A percentile compares a stretch with the other conserved stretches of the same genome.
Conservation (phyloP, 306 rosid genomes). For the Mucuna pruriens region DNA sequence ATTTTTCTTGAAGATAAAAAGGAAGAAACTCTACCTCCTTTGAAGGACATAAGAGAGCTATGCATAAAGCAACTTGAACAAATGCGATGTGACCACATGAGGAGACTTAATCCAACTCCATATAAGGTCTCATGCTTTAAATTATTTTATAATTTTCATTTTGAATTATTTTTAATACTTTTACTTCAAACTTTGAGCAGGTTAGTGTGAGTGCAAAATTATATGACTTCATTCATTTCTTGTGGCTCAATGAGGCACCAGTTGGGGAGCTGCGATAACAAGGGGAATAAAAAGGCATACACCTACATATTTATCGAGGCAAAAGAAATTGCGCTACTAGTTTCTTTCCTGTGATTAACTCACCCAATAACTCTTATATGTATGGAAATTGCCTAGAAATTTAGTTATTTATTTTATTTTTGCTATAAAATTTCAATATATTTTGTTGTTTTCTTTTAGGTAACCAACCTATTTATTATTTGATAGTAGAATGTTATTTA, state of each 20-base stretch:
- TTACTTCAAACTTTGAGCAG: slow-evolving; percentile 45
- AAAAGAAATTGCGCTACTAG: background rate
- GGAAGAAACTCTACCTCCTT: slow-evolving; percentile 64
- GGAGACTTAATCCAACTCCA: slow-evolving; percentile 85
- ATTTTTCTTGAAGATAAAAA: slow-evolving; percentile 49
- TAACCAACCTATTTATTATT: background rate
- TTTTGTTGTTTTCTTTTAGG: background rate
- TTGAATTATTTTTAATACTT: background rate
- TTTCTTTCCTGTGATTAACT: background rate
- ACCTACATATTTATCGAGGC: background rate
- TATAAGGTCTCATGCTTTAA: slow-evolving; percentile 56
- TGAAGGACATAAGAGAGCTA: slow-evolving; percentile 68
- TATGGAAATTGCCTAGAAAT: background rate
- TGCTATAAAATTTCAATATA: background rate
- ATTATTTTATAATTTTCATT: background rate
- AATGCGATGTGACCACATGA: slow-evolving; percentile 87
- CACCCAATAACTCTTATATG: background rate
- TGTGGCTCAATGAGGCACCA: slow-evolving; percentile 98
- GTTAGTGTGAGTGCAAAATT: slow-evolving; percentile 89
- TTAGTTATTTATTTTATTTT: background rate
- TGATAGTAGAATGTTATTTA: background rate
- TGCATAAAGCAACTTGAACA: slow-evolving; percentile 74
- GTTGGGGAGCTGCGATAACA: slow-evolving; percentile 85
- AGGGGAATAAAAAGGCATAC: slow-evolving; percentile 4
- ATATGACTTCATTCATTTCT: slow-evolving; percentile 89